A percentile compares a stretch with the other conserved stretches of the same genome.
Conservation (phyloP, 495 filamentous ascomycete species). For the Massariosphaeria phaeospora region DNA sequence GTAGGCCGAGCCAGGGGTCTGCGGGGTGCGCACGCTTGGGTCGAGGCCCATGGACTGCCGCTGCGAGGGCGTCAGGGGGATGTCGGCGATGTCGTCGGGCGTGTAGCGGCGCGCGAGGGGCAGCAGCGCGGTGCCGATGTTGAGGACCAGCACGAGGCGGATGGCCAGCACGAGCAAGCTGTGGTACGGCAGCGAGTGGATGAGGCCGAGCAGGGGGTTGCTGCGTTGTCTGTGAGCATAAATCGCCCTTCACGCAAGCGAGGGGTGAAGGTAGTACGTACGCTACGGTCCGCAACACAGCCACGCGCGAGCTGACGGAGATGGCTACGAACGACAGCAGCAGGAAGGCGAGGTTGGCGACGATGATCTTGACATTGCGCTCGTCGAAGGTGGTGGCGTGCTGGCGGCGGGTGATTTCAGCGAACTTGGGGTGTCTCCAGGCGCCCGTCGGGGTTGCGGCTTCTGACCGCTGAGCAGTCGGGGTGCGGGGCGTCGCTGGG, state of each 20-base stretch:
- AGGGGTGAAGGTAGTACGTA: slow-evolving; percentile 24
- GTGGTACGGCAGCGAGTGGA: slow-evolving; percentile 1
- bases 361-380: slow-evolving; percentile 20
- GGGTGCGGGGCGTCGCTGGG: slow-evolving; percentile 23
- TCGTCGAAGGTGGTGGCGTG: slow-evolving; percentile 30
- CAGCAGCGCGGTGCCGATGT: slow-evolving; percentile 58
- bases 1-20: slow-evolving; percentile 51
- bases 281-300: slow-evolving; percentile 3
- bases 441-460: slow-evolving; percentile 21
- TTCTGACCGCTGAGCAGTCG: slow-evolving; percentile 17
- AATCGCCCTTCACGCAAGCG: neutral
- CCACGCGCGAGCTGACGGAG: neutral
- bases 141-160: slow-evolving; percentile 58
- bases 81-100: slow-evolving; percentile 76
- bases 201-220: slow-evolving; percentile 1
- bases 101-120: slow-evolving; percentile 57
- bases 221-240: slow-evolving; percentile 16
- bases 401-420: slow-evolving; percentile 33
- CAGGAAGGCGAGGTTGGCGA: slow-evolving; percentile 21
- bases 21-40: slow-evolving; percentile 65
- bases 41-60: slow-evolving; percentile 77
- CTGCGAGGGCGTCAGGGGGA: slow-evolving; percentile 85
- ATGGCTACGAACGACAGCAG: slow-evolving; percentile 9
- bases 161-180: slow-evolving; percentile 27
- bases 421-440: slow-evolving; percentile 32